Percentiles rank a stretch among this genome's conserved stretches.
Evolutionary conservation across 2,329 filamentous ascomycete species (phyloP).

Genomic region (Diaporthe sp.): DNA sequence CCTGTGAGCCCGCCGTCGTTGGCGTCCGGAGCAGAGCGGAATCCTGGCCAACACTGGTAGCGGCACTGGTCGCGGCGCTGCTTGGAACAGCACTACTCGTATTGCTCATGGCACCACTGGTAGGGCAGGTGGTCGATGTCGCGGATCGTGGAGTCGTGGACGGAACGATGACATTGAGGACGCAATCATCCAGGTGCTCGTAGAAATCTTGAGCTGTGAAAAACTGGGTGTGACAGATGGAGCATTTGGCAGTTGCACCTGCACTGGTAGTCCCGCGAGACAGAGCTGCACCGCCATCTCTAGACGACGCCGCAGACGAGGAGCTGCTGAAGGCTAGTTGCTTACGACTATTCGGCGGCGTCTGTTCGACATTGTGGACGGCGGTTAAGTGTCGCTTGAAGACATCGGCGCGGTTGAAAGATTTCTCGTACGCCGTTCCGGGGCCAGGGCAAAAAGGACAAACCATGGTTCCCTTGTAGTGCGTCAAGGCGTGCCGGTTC

Average conservation of each 20-base stretch:
- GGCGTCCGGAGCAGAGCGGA: slow-evolving; percentile 45
- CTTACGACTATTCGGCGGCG: slow-evolving; percentile 89
- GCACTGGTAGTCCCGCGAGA: slow-evolving; percentile 16
- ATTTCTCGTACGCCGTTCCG: slow-evolving; percentile 90
- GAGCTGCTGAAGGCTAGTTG: slow-evolving; percentile 48
- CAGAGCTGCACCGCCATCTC: not conserved
- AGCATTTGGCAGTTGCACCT: slow-evolving; percentile 83
- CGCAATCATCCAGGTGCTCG: slow-evolving; percentile 86
- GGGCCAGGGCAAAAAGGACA: slow-evolving; percentile 95
- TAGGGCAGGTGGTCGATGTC: slow-evolving; percentile 42
- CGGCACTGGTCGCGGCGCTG: slow-evolving; percentile 19
- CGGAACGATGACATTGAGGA: slow-evolving; percentile 71
- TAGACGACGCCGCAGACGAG: slow-evolving; percentile 11
- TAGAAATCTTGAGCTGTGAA: slow-evolving; percentile 95
- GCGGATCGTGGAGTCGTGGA: slow-evolving; percentile 52
- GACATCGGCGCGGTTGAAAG: slow-evolving; percentile 95
- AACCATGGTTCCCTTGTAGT: slow-evolving; percentile 96
- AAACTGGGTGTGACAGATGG: slow-evolving; percentile 86
- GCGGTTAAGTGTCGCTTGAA: slow-evolving; percentile 97
- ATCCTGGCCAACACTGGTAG: slow-evolving; percentile 45
- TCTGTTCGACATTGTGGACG: slow-evolving; percentile 95
- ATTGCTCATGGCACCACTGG: slow-evolving; percentile 27
- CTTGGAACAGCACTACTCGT: slow-evolving; percentile 26
- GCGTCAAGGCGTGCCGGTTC: slow-evolving; percentile 94
- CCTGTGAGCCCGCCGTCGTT: slow-evolving; percentile 47